Evolutionary conservation across 148 eudicot species (phyloP).

Genomic region (Spergularia marina): DNA sequence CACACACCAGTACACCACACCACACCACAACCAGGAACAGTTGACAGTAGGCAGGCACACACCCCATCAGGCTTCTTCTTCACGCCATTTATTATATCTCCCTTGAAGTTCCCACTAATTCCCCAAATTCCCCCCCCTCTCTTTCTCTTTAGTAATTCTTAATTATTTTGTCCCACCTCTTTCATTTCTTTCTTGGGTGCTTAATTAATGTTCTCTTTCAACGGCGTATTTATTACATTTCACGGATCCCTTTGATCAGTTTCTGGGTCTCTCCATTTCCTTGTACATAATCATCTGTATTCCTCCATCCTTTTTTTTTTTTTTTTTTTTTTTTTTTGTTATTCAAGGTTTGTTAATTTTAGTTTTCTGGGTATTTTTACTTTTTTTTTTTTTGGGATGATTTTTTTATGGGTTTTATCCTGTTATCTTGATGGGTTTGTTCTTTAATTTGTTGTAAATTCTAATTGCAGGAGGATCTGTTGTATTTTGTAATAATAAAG

Average conservation of each 20-base stretch:
- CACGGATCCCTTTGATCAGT: conserved; percentile 31
- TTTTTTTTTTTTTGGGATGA: background rate
- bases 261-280: conserved; percentile 1
- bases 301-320: background rate
- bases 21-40: background rate
- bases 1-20: background rate
- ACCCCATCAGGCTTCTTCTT: conserved; percentile 12
- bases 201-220: conserved; percentile 27
- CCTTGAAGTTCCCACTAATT: conserved; percentile 24
- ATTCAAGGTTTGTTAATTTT: background rate
- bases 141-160: background rate
- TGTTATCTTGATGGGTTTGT: conserved; percentile 10
- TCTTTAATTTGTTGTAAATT: background rate
- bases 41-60: background rate
- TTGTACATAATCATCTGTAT: conserved; percentile 24
- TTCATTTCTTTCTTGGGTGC: conserved; percentile 20
- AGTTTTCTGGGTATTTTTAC: background rate
- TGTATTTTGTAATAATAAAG: conserved; percentile 12
- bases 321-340: background rate
- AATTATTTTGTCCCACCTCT: background rate
- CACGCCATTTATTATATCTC: conserved; percentile 25
- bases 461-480: conserved; percentile 34
- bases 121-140: background rate
- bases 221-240: conserved; percentile 30
- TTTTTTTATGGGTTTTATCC: background rate